Evolutionary conservation across 352 stramenopile species (phyloP).

Genomic region (Phytophthora tubulina): DNA sequence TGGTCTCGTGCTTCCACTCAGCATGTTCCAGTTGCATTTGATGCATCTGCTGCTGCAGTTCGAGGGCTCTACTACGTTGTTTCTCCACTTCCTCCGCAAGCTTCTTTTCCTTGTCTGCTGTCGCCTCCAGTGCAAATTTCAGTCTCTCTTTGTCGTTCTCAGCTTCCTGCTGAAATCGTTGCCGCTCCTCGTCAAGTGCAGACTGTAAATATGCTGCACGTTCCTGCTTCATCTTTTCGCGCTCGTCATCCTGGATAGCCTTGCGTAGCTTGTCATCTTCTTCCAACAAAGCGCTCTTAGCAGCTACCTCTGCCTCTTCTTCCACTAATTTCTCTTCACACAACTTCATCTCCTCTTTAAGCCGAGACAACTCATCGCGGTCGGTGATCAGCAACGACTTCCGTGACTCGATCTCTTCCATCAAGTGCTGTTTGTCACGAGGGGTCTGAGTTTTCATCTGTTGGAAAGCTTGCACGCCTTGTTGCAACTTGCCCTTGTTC

Average conservation of each 20-base stretch:
- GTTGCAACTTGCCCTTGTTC: slow-evolving; percentile 79
- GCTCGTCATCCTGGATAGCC: slow-evolving; percentile 83
- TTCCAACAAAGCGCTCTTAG: slow-evolving; percentile 77
- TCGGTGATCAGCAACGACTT: slow-evolving; percentile 71
- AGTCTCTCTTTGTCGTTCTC: slow-evolving; percentile 71
- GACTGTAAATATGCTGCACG: slow-evolving; percentile 67
- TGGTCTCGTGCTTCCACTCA: slow-evolving; percentile 63
- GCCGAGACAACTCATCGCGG: slow-evolving; percentile 58
- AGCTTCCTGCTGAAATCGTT: slow-evolving; percentile 61
- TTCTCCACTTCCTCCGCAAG: slow-evolving; percentile 76
- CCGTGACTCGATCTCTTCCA: slow-evolving; percentile 68
- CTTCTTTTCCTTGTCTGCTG: slow-evolving; percentile 83
- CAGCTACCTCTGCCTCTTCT: slow-evolving; percentile 76
- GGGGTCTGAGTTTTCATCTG: slow-evolving; percentile 43
- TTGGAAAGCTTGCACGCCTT: slow-evolving; percentile 86
- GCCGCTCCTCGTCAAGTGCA: slow-evolving; percentile 72
- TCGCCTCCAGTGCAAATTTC: slow-evolving; percentile 53
- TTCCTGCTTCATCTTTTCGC: slow-evolving; percentile 85
- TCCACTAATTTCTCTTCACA: slow-evolving; percentile 77
- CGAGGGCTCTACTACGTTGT: slow-evolving; percentile 57
- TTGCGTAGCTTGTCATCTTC: slow-evolving; percentile 82
- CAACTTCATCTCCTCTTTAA: slow-evolving; percentile 72
- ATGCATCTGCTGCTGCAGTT: slow-evolving; percentile 70
- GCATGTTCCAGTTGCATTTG: slow-evolving; percentile 63
- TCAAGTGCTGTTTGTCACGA: slow-evolving; percentile 65